Percentiles rank a stretch among this genome's conserved stretches.
Evolutionary conservation across 768 basidiomycete species (phyloP).

Genomic region (Agrocybe chaxingu): DNA sequence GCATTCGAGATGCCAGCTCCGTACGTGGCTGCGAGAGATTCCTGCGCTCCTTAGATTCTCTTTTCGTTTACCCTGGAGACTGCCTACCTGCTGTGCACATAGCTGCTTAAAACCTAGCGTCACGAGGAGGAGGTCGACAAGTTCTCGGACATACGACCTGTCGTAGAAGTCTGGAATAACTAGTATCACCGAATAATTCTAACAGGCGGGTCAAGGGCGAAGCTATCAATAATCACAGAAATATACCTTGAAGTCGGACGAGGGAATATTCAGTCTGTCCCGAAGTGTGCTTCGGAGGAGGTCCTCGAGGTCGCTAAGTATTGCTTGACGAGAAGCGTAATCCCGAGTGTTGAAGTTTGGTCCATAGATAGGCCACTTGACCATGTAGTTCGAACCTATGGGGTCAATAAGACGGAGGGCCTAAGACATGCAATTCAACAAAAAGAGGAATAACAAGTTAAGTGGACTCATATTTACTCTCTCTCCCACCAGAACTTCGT

Average conservation of each 20-base stretch:
- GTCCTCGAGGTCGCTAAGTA: conserved; percentile 75
- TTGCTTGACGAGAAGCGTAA: conserved; percentile 66
- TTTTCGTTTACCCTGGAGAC: not conserved
- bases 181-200: conserved; percentile 87
- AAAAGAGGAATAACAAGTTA: not conserved
- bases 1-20: conserved; percentile 94
- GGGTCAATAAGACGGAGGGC: conserved; percentile 73
- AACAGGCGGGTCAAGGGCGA: conserved; percentile 1
- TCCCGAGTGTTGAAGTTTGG: conserved; percentile 79
- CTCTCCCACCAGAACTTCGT: conserved; percentile 67
- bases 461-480: conserved; percentile 37
- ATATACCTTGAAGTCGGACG: conserved; percentile 58
- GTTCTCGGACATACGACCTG: conserved; percentile 74
- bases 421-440: conserved; percentile 30
- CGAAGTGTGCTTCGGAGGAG: conserved; percentile 63
- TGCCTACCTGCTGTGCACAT: conserved; percentile 81
- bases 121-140: conserved; percentile 68
- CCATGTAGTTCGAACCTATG: conserved; percentile 58
- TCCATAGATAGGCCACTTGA: conserved; percentile 83
- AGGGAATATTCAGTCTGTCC: conserved; percentile 53
- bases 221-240: not conserved
- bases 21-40: conserved; percentile 90
- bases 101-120: conserved; percentile 92
- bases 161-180: conserved; percentile 94
- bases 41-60: conserved; percentile 40